Evolutionary conservation across 2,329 filamentous ascomycete species (phyloP).

Genomic region (Colletotrichum cordylinicola): DNA sequence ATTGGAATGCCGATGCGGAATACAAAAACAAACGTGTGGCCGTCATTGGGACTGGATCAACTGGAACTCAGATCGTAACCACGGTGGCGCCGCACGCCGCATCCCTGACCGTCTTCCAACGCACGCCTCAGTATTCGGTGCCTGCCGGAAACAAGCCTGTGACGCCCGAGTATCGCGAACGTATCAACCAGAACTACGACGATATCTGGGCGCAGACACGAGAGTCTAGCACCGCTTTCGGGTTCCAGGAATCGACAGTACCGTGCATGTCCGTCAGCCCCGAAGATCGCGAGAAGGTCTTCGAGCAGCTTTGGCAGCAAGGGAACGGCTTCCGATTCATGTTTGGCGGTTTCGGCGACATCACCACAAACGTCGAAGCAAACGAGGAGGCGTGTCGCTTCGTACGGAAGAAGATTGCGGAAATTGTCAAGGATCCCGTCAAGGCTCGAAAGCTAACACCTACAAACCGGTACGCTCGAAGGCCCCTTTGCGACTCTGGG

Average conservation of each 20-base stretch:
- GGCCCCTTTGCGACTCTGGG: background rate
- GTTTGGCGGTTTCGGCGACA: background rate
- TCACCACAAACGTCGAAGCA: conserved; percentile 26
- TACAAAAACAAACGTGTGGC: background rate
- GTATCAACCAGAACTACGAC: conserved; percentile 27
- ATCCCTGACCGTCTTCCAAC: background rate
- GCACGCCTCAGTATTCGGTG: background rate
- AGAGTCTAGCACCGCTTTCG: conserved; percentile 30
- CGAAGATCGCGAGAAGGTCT: background rate
- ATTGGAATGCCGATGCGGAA: background rate
- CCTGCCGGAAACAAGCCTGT: background rate
- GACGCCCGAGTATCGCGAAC: background rate
- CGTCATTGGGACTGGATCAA: background rate
- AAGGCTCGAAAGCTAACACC: conserved; percentile 26
- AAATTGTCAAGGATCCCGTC: conserved; percentile 24
- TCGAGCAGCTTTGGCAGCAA: background rate
- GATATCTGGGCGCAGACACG: conserved; percentile 20
- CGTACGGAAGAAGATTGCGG: conserved; percentile 27
- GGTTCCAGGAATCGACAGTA: conserved; percentile 26
- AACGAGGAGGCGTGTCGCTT: conserved; percentile 30
- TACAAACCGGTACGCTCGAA: conserved; percentile 15
- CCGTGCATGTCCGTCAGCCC: background rate
- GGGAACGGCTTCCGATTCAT: background rate
- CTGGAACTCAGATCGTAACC: background rate
- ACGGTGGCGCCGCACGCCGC: background rate